Conservation (phyloP, 371 early-diverging fungal species). For the Apophysomyces trapeziformis region DNA sequence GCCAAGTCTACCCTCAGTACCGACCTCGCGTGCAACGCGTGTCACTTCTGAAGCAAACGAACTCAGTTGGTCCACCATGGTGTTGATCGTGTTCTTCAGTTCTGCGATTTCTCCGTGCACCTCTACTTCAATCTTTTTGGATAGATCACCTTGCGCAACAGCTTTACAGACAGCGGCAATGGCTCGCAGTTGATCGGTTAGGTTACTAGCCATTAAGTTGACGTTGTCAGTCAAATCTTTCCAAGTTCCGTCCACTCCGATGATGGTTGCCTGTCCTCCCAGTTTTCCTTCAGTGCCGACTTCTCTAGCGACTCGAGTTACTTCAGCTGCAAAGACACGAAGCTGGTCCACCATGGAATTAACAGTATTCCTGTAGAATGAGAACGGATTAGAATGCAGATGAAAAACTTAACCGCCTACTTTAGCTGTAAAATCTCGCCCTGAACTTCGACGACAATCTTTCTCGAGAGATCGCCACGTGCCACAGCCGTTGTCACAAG, state of each 20-base stretch:
- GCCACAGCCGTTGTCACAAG: conserved; percentile 47
- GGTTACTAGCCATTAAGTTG: conserved; percentile 61
- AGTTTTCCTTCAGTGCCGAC: conserved; percentile 67
- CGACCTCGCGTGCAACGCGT: conserved; percentile 55
- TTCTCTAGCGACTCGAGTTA: conserved; percentile 62
- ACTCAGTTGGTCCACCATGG: conserved; percentile 57
- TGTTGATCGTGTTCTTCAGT: conserved; percentile 56
- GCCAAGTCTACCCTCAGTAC: conserved; percentile 54
- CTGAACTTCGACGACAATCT: conserved; percentile 52
- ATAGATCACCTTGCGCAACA: conserved; percentile 51
- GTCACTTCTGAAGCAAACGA: conserved; percentile 54
- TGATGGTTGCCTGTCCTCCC: conserved; percentile 58
- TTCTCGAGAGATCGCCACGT: conserved; percentile 56
- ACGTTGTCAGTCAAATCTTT: conserved; percentile 65
- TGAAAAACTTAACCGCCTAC: conserved; percentile 21
- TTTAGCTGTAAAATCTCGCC: conserved; percentile 37
- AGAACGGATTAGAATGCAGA: not conserved
- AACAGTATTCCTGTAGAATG: conserved; percentile 31
- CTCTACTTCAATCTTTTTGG: conserved; percentile 43
- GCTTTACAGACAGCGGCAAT: conserved; percentile 55
- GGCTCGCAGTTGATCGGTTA: conserved; percentile 52
- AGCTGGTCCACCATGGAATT: conserved; percentile 20
- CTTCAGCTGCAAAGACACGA: conserved; percentile 42
- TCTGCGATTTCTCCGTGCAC: conserved; percentile 58
- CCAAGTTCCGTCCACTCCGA: conserved; percentile 73